Percentiles rank a stretch among this genome's conserved stretches.
Evolutionary conservation across 371 early-diverging fungal genomes (phyloP).

Genomic region (Apophysomyces trapeziformis): DNA sequence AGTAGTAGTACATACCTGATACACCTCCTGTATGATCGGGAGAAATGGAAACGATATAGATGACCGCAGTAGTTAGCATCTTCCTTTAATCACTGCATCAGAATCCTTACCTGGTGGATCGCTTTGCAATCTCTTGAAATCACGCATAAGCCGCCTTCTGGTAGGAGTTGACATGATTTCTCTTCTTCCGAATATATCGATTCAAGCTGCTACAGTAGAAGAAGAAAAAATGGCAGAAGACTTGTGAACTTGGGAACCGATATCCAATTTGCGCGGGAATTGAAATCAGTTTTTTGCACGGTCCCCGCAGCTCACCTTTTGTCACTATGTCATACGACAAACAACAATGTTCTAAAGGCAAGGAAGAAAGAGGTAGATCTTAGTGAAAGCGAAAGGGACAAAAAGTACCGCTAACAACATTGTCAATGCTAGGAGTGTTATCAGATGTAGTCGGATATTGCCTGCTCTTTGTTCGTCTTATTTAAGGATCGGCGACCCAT

Average conservation of each 20-base stretch:
- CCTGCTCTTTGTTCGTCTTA: too few relatives aligned
- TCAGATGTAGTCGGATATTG: too few relatives aligned
- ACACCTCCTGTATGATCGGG: constrained; percentile 43
- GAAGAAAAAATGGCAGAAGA: not conserved
- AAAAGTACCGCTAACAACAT: too few relatives aligned
- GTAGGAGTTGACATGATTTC: constrained; percentile 86
- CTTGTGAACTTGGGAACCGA: too few relatives aligned
- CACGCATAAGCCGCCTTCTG: constrained; percentile 89
- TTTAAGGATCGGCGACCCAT: too few relatives aligned
- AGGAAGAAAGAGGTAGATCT: too few relatives aligned
- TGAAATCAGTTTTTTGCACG: not conserved
- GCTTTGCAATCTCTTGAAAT: constrained; percentile 95
- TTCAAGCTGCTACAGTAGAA: not conserved
- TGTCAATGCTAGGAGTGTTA: too few relatives aligned
- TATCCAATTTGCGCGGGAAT: not conserved
- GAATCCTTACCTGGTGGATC: constrained; percentile 83
- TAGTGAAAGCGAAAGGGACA: too few relatives aligned
- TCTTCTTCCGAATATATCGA: not conserved
- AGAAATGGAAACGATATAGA: constrained; percentile 5
- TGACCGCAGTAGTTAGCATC: not conserved
- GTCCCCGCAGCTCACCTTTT: not conserved
- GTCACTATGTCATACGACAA: too few relatives aligned
- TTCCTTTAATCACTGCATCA: not conserved
- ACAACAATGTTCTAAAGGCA: too few relatives aligned
- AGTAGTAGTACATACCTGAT: constrained; percentile 36